Base-by-base conservation (phyloP, 2,329 filamentous ascomycete species). In the Fusarium secorum region DNA sequence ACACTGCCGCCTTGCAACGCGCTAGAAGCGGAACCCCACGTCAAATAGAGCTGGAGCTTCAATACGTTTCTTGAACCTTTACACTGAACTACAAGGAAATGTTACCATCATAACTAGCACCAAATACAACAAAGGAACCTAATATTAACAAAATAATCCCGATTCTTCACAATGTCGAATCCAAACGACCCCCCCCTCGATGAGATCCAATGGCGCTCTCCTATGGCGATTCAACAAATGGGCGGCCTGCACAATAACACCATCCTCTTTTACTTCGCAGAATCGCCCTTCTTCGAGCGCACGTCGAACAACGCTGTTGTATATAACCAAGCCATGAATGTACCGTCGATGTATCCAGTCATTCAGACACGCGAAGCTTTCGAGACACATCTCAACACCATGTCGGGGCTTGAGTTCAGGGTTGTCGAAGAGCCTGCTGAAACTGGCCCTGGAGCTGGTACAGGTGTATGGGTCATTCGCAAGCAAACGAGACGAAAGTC, bases 271-370 rank as follows among this genome's bases (percentile, higher is more conserved):
- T 92, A 92, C 81, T 91, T 92, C 72, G 86, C 89, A 71, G 83
- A 86, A 66, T 91, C 89, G 65, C 89, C 90, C 28, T 92, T 91
- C 80, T 92, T 89, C 81, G 89, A 91, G 79, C 84, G 81, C 66
- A 91, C 88, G 4, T 91, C 88, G 71, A 92, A 91, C 78, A 92
- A 92, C 78, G 87, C 87, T 70, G 83, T 90, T 38, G 82, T 92
- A 41, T 87, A 85, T 75, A 85, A 82, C 69, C 90, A 92, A 78
- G 88, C 89, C 44, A 83, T 87, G 79, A 88, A 85, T 80, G 91
- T 91, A 78, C 82, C 83, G 30, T 82, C 84, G 67, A 88, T 91
- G 84, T 83, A 83, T 48, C 84, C 85, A 49, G 82, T 88, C 28
- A 84, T 92, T 15, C 82, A 85, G 61, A 91, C 88, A 0, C 87